Conservation (phyloP, 306 rosid genomes). For the Argentina anserina region DNA sequence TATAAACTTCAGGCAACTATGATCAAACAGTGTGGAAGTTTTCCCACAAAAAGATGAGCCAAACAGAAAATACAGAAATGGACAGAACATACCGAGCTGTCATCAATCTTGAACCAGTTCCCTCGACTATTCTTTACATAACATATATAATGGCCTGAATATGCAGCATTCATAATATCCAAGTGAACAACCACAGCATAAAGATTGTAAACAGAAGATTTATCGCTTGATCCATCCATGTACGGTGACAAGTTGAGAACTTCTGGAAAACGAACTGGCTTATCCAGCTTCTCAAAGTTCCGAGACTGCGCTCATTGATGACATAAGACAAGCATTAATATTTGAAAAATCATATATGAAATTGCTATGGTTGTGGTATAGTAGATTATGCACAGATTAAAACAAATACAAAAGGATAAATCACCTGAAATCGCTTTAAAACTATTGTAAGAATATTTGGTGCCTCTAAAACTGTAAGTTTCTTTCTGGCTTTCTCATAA, state of each 20-base stretch:
- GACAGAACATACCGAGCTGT: conserved; percentile 50
- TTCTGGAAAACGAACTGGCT: conserved; percentile 61
- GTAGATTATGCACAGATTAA: not conserved
- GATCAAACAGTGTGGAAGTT: not conserved
- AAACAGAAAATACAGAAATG: not conserved
- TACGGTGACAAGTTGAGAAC: conserved; percentile 62
- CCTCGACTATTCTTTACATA: conserved; percentile 59
- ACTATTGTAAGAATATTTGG: conserved; percentile 81
- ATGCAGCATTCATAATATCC: conserved; percentile 65
- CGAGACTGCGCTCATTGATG: conserved; percentile 52
- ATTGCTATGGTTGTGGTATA: not conserved
- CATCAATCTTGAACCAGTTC: conserved; percentile 69
- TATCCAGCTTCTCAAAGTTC: conserved; percentile 67
- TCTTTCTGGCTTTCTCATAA: conserved; percentile 72
- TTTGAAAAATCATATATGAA: conserved; percentile 1
- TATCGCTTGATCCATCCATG: conserved; percentile 53
- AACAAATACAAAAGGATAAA: conserved; percentile 23
- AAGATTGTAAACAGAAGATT: conserved; percentile 54
- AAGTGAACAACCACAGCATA: conserved; percentile 81
- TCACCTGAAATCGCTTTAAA: conserved; percentile 73
- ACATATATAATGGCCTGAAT: conserved; percentile 75
- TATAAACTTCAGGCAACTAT: not conserved
- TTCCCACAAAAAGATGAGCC: not conserved
- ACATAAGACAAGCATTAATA: conserved; percentile 23
- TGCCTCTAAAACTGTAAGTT: conserved; percentile 65